Percentiles rank a stretch among this genome's conserved stretches.
phyloP scores from a whole-genome alignment of 1,139 yeast genomes.

The Saccharomyces uvarum region DNA sequence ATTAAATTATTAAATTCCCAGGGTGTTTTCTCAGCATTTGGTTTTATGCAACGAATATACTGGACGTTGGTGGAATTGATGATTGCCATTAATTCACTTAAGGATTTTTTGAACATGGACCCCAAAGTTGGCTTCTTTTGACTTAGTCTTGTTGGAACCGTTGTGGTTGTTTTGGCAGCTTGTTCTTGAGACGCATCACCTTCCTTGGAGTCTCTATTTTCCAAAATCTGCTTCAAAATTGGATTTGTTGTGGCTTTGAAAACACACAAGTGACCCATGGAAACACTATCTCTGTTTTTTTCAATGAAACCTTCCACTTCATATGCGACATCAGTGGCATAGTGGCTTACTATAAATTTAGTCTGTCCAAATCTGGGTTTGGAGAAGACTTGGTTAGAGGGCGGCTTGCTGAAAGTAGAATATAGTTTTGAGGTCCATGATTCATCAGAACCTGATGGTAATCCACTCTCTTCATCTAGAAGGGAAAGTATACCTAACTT shows the following conservation, averaged over 20 bases:
- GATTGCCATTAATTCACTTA: constrained; percentile 87
- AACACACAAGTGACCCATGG: constrained; percentile 88
- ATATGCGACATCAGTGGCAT: constrained; percentile 89
- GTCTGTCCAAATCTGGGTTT: constrained; percentile 93
- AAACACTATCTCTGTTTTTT: constrained; percentile 94
- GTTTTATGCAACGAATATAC: constrained; percentile 94
- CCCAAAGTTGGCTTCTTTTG: constrained; percentile 89
- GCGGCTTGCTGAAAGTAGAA: constrained; percentile 73
- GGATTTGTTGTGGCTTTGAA: constrained; percentile 61
- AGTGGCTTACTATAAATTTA: constrained; percentile 84
- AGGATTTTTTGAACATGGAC: constrained; percentile 83
- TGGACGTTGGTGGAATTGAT: constrained; percentile 92
- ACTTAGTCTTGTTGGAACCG: constrained; percentile 36
- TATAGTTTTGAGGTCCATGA: constrained; percentile 89
- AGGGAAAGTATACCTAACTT: constrained; percentile 81
- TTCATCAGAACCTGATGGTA: constrained; percentile 91
- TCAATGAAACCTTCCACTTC: constrained; percentile 94
- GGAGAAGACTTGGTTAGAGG: constrained; percentile 72
- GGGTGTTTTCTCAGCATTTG: constrained; percentile 86
- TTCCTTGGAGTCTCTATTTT: constrained; percentile 39
- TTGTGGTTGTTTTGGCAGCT: constrained; percentile 30
- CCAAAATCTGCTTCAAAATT: constrained; percentile 56
- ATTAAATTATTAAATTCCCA: constrained; percentile 94
- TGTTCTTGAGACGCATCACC: constrained; percentile 28
- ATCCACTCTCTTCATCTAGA: constrained; percentile 89